Base-by-base conservation (phyloP, 768 basidiomycete species). In the Serendipita sp. region DNA sequence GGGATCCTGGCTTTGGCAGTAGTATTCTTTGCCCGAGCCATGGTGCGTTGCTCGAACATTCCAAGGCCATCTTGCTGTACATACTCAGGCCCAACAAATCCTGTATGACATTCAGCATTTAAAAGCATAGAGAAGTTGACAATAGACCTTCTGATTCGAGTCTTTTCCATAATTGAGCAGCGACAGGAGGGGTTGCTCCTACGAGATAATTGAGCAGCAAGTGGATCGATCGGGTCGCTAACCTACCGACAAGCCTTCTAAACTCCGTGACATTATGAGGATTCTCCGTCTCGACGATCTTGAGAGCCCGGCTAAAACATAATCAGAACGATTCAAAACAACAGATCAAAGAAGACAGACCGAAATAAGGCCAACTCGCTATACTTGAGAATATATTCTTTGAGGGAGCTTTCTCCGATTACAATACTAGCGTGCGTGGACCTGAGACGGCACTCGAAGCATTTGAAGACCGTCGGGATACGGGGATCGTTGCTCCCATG, bases 391-490 rank as follows among this genome's bases (percentile, higher is more conserved):
- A 86, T 75, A 74, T 88, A 81, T 64, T 76, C 74, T 60, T 81
- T 79, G 68, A 84, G 83, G 41, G 83, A 71, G 67, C 80, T 79
- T 45, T 78, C 75, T 65, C 82, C 79, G 69, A 89, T 84, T 16
- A 89, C 75, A 51, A 85, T 81, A 85, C 87, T 89, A 66, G 82
- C 83, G 45, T 78, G 73, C 68, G 67, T 45, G 88, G 86, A 11
- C 78, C 79, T 58, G 78, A 87, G 77, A 38, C 87, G 84, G 72
- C 89, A 92, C 68, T 87, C 84, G 72, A 90, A 86, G 74, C 89
- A 92, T 34, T 79, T 70, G 67, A 88, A 90, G 65, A 77, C 75
- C 0, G 71, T 64, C 1, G 86, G 88, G 47, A 90, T 75, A 11
- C 83, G 80, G 30, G 71, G 67, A 68, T 89, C 88, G 28, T 78